These are phyloP conservation scores for Prunus salicina DNA, from an alignment of 306 rosid species.

Conservation along the genomic window DNA sequence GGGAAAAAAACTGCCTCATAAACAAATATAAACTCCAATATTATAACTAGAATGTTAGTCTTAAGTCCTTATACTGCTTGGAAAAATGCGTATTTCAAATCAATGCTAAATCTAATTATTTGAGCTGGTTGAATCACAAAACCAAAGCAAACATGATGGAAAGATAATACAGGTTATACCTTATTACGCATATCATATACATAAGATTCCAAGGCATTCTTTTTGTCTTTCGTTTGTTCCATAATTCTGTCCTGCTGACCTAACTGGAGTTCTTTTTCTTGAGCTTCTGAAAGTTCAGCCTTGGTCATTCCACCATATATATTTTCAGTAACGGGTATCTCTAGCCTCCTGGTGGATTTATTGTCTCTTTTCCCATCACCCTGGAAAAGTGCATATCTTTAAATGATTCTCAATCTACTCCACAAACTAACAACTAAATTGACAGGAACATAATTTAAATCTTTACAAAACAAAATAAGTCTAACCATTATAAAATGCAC, in stretches of 20 bases:
- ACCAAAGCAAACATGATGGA: slow-evolving; percentile 13
- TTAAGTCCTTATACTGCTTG: not conserved
- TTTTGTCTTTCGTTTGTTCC: slow-evolving; percentile 86
- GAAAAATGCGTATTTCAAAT: not conserved
- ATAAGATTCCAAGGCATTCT: slow-evolving; percentile 87
- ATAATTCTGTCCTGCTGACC: slow-evolving; percentile 70
- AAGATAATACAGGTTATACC: slow-evolving; percentile 46
- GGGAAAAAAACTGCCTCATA: not conserved
- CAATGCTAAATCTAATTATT: slow-evolving; percentile 9
- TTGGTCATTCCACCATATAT: slow-evolving; percentile 73
- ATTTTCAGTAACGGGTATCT: slow-evolving; percentile 60
- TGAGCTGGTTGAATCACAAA: slow-evolving; percentile 22
- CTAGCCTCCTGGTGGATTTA: slow-evolving; percentile 52
- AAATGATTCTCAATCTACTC: slow-evolving; percentile 6
- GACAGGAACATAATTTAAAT: not conserved
- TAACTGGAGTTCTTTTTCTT: slow-evolving; percentile 63
- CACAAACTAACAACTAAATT: not conserved
- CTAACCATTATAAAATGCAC: not conserved
- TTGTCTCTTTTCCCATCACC: slow-evolving; percentile 43
- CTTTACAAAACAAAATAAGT: not conserved
- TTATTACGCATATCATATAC: slow-evolving; percentile 93
- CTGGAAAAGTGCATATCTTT: slow-evolving; percentile 43
- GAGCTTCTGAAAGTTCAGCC: slow-evolving; percentile 74
- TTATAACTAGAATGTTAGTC: not conserved
- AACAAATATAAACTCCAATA: not conserved